Evolutionary conservation across 768 basidiomycete genomes (phyloP).

Genomic region (Suillus lakei): DNA sequence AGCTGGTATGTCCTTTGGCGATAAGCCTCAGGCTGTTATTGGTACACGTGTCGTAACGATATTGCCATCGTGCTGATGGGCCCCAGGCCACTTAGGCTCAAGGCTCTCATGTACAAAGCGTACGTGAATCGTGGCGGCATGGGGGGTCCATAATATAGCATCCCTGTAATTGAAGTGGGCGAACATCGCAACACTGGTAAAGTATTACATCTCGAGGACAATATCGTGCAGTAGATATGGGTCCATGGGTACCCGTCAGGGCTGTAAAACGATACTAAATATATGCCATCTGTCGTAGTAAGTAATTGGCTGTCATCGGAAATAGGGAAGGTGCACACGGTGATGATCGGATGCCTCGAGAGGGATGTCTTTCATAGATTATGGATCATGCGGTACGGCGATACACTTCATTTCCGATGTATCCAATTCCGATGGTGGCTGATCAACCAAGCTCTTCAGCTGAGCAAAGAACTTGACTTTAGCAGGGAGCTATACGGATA

Average conservation of each 20-base stretch:
- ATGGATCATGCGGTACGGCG: background rate
- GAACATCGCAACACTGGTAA: background rate
- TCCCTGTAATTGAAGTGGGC: background rate
- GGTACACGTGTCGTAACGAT: background rate
- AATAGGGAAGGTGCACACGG: background rate
- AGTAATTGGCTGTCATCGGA: background rate
- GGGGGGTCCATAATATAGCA: background rate
- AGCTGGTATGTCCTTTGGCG: background rate
- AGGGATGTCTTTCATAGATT: background rate
- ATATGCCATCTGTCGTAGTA: background rate
- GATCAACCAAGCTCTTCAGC: conserved; percentile 35
- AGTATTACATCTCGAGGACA: background rate
- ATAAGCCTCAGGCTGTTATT: background rate
- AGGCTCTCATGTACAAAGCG: background rate
- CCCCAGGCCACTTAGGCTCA: background rate
- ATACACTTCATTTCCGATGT: conserved; percentile 12
- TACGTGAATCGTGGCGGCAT: background rate
- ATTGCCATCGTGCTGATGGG: background rate
- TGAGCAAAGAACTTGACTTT: conserved; percentile 48
- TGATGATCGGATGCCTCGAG: background rate
- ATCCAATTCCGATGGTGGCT: conserved; percentile 17
- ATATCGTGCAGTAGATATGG: background rate
- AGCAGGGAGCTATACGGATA: conserved; percentile 41
- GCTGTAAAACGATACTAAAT: background rate
- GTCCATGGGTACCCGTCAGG: background rate